Evolutionary conservation across 1,284 basidiomycete species (phyloP).

Genomic region (Paramarasmius palmivorus): DNA sequence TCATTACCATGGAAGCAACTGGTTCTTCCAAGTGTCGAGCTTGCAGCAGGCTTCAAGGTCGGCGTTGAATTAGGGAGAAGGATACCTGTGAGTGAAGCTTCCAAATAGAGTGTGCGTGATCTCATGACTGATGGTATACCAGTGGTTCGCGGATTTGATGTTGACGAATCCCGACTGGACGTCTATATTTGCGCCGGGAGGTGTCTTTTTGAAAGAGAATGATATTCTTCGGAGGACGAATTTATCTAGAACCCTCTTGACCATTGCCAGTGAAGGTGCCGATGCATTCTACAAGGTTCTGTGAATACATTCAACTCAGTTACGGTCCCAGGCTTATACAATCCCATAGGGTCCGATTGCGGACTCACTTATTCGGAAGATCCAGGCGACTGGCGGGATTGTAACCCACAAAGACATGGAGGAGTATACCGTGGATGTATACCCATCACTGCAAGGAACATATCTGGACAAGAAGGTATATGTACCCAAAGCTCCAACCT

Average conservation of each 20-base stretch:
- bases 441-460: conserved; percentile 72
- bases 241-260: conserved; percentile 64
- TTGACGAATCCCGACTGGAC: conserved; percentile 76
- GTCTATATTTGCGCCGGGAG: conserved; percentile 76
- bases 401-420: conserved; percentile 72
- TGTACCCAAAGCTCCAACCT: conserved; percentile 82
- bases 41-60: conserved; percentile 80
- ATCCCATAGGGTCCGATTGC: conserved; percentile 68
- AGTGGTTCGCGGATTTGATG: conserved; percentile 65
- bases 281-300: conserved; percentile 74
- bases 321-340: neutral
- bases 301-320: neutral
- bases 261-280: conserved; percentile 67
- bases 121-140: conserved; percentile 6
- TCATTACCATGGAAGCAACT: conserved; percentile 75
- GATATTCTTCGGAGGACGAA: conserved; percentile 71
- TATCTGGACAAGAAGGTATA: conserved; percentile 82
- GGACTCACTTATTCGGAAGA: conserved; percentile 68
- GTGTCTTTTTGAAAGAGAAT: conserved; percentile 68
- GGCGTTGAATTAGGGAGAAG: conserved; percentile 72
- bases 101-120: neutral
- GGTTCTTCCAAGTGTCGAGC: conserved; percentile 70
- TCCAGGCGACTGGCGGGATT: conserved; percentile 75
- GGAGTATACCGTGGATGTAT: conserved; percentile 69
- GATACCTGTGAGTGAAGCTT: conserved; percentile 53